Evolutionary conservation across 176 grass and related monocot genomes (phyloP).

Genomic region (Ensete ventricosum): DNA sequence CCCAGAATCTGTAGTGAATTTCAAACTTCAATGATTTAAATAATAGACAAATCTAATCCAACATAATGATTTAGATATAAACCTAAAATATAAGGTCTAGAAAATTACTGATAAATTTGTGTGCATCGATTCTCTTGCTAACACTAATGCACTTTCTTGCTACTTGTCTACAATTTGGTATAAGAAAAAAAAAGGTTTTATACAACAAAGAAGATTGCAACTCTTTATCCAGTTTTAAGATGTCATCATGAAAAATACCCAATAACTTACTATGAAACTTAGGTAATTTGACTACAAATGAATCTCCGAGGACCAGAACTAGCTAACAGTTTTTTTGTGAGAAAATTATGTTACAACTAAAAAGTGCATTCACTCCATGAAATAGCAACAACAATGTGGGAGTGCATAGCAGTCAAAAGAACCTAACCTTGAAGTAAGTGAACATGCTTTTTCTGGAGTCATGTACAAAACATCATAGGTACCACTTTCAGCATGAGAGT

Average conservation of each 20-base stretch:
- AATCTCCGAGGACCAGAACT: neutral
- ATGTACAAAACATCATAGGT: conserved; percentile 68
- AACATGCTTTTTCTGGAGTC: conserved; percentile 83
- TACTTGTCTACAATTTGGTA: too few relatives aligned
- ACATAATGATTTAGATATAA: neutral
- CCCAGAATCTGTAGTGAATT: conserved; percentile 61
- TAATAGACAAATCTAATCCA: neutral
- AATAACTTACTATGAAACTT: neutral
- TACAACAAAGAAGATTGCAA: neutral
- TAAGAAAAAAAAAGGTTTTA: neutral
- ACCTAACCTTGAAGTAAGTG: conserved; percentile 57
- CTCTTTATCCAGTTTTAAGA: neutral
- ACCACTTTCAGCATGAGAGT: conserved; percentile 53
- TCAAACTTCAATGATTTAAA: neutral
- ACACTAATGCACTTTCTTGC: too few relatives aligned
- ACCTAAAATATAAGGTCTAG: too few relatives aligned
- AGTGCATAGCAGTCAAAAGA: neutral
- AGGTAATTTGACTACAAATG: neutral
- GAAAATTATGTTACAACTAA: neutral
- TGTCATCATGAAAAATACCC: neutral
- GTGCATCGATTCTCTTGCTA: too few relatives aligned
- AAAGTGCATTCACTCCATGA: neutral
- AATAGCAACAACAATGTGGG: neutral
- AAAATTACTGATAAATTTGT: too few relatives aligned
- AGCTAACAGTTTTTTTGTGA: neutral